Conservation (phyloP, 2,329 filamentous ascomycete species). For the Neofusicoccum parvum region DNA sequence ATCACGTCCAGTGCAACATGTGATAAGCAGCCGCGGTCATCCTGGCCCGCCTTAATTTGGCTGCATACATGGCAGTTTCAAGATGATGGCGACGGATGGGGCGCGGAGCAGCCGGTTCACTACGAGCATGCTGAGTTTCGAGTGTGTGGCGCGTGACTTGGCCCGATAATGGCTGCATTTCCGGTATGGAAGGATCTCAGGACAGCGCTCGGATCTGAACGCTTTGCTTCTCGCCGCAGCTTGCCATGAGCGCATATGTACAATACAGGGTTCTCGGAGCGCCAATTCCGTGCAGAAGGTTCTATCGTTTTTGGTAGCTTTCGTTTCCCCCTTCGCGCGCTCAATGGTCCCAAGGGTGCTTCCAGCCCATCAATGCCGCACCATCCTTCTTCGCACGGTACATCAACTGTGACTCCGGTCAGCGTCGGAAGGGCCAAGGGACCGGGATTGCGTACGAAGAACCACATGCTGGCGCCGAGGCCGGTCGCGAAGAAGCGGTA, state of each 20-base stretch:
- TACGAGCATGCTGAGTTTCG: not conserved
- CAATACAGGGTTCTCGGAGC: not conserved
- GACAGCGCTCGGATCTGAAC: not conserved
- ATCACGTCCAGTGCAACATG: not conserved
- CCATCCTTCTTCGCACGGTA: constrained; percentile 97
- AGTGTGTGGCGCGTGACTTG: not conserved
- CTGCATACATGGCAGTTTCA: not conserved
- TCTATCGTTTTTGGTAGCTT: constrained; percentile 10
- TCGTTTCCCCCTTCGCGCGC: not conserved
- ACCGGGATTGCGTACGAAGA: constrained; percentile 72
- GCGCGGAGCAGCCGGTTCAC: not conserved
- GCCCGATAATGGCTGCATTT: not conserved
- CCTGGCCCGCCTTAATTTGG: not conserved
- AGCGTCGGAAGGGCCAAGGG: not conserved
- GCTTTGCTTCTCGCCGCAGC: not conserved
- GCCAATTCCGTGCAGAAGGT: not conserved
- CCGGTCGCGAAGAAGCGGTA: constrained; percentile 87
- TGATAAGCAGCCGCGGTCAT: not conserved
- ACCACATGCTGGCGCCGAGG: constrained; percentile 97
- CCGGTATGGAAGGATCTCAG: not conserved
- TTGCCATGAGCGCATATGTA: not conserved
- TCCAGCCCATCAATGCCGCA: constrained; percentile 86
- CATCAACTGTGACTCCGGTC: constrained; percentile 66
- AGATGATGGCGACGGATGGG: not conserved
- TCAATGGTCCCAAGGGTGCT: constrained; percentile 94